These are phyloP conservation scores for Camellia sinensis DNA, from an alignment of 148 eudicot species.

Conservation along the genomic window DNA sequence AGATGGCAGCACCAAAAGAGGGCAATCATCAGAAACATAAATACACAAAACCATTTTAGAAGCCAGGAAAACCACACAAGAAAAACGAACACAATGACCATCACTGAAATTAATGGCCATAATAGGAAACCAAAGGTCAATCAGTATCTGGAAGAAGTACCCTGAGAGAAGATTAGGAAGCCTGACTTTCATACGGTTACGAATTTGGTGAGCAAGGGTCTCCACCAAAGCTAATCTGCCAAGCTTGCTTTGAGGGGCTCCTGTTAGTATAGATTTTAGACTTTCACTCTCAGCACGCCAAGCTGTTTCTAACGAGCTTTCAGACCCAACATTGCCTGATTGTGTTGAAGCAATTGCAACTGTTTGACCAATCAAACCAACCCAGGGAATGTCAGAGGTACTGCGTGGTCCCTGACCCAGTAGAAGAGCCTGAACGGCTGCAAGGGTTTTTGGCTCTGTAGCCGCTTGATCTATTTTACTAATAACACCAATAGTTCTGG, in stretches of 20 bases:
- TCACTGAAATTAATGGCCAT: background rate
- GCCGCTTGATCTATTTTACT: constrained; percentile 98
- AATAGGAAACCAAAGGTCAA: background rate
- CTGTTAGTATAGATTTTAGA: constrained; percentile 81
- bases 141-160: constrained; percentile 38
- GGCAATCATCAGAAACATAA: background rate
- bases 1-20: background rate
- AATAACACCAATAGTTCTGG: constrained; percentile 93
- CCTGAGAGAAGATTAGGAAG: constrained; percentile 90
- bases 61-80: background rate
- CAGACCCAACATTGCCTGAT: constrained; percentile 80
- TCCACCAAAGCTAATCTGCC: constrained; percentile 96
- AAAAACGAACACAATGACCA: background rate
- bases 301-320: constrained; percentile 90
- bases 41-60: background rate
- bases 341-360: constrained; percentile 92
- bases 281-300: constrained; percentile 99
- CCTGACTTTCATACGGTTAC: constrained; percentile 84
- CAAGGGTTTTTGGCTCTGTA: constrained; percentile 83
- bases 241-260: constrained; percentile 90
- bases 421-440: constrained; percentile 95
- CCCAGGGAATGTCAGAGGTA: constrained; percentile 92
- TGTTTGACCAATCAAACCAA: constrained; percentile 96
- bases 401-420: constrained; percentile 91
- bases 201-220: constrained; percentile 81